phyloP scores from a whole-genome alignment of 2,329 filamentous ascomycete genomes.

The Alternaria dauci region DNA sequence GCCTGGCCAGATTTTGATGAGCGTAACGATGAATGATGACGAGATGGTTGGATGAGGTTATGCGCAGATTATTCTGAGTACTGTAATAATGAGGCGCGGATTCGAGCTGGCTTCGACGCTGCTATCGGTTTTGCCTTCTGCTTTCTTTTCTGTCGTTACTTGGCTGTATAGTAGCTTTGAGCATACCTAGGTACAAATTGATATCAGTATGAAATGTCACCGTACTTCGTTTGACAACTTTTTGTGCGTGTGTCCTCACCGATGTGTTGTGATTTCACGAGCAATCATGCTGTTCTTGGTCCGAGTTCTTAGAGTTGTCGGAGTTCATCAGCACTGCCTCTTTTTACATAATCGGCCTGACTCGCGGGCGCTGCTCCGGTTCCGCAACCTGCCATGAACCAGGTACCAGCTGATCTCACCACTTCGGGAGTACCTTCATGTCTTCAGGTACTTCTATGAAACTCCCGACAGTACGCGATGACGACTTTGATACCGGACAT shows the following conservation, averaged over 20 bases:
- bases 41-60: background rate
- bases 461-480: background rate
- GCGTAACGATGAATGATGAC: background rate
- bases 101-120: background rate
- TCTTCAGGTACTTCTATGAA: conserved; percentile 16
- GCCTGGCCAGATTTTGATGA: conserved; percentile 29
- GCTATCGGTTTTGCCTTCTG: background rate
- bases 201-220: background rate
- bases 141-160: background rate
- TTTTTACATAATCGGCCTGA: conserved; percentile 39
- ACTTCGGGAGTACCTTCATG: conserved; percentile 33
- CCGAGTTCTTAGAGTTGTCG: background rate
- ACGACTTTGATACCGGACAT: background rate
- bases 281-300: background rate
- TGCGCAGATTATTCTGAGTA: background rate
- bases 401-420: conserved; percentile 20
- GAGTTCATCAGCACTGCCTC: conserved; percentile 26
- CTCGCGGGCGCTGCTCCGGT: conserved; percentile 11
- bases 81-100: background rate
- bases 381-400: conserved; percentile 2
- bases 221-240: background rate
- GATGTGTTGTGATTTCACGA: background rate
- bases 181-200: background rate
- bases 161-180: conserved; percentile 10
- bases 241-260: background rate